A percentile compares a stretch with the other conserved stretches of the same genome.
Evolutionary conservation across 768 basidiomycete genomes (phyloP).

Genomic region (Pisolithus orientalis): DNA sequence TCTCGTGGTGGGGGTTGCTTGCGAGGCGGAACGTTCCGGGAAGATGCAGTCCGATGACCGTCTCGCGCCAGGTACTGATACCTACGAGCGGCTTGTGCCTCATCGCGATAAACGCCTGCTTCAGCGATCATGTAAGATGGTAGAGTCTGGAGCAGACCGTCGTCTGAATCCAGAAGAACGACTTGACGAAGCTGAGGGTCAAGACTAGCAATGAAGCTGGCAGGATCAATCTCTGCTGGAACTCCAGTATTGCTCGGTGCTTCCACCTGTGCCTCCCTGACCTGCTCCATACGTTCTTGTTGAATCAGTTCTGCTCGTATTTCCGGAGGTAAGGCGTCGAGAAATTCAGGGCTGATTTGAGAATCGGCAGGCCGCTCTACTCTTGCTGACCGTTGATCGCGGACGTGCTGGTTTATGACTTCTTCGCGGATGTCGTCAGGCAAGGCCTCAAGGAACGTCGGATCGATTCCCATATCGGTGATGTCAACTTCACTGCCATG

Average conservation of each 20-base stretch:
- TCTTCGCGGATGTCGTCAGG: slow-evolving; percentile 99
- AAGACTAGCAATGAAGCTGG: slow-evolving; percentile 86
- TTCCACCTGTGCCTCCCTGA: slow-evolving; percentile 41
- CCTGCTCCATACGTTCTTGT: slow-evolving; percentile 83
- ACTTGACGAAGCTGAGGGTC: slow-evolving; percentile 86
- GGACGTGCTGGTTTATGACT: slow-evolving; percentile 93
- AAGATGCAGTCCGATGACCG: slow-evolving; percentile 16
- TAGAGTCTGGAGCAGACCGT: slow-evolving; percentile 73
- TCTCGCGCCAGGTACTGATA: slow-evolving; percentile 27
- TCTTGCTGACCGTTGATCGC: slow-evolving; percentile 79
- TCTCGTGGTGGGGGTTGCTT: slow-evolving; percentile 66
- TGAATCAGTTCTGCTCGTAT: slow-evolving; percentile 96
- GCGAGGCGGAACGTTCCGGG: slow-evolving; percentile 30
- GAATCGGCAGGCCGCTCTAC: slow-evolving; percentile 74
- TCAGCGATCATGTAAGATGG: slow-evolving; percentile 86
- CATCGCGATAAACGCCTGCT: slow-evolving; percentile 66
- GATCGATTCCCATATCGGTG: slow-evolving; percentile 97
- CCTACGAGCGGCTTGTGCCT: slow-evolving; percentile 31
- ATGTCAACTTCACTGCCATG: slow-evolving; percentile 94
- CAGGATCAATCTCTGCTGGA: slow-evolving; percentile 76
- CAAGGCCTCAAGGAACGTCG: slow-evolving; percentile 93
- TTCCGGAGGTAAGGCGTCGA: slow-evolving; percentile 93
- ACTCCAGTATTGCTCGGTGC: slow-evolving; percentile 28
- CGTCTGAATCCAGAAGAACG: slow-evolving; percentile 86
- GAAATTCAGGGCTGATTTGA: slow-evolving; percentile 90